Evolutionary conservation across 2,329 filamentous ascomycete species (phyloP).

Genomic region (Atkinsonella texensis): DNA sequence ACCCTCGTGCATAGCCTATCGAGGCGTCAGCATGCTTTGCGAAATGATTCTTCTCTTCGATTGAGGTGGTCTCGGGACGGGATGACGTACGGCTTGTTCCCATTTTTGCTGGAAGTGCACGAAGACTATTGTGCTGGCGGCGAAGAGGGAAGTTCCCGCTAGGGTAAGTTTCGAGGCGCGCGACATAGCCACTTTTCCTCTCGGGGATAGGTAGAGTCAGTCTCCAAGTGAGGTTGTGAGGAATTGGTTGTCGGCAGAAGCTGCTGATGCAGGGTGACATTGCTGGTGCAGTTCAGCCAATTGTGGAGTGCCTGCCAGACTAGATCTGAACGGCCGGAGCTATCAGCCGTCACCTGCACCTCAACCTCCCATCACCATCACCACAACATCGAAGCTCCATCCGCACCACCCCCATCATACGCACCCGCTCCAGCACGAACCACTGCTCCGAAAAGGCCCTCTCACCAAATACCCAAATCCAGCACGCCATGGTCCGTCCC

Average conservation of each 20-base stretch:
- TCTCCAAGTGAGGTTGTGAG: no score
- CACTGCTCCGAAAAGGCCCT: neutral
- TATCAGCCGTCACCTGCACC: neutral
- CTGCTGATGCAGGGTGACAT: neutral
- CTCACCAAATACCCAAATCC: neutral
- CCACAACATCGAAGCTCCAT: neutral
- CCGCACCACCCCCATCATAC: neutral
- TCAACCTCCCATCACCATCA: neutral
- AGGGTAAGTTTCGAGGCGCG: conserved; percentile 80
- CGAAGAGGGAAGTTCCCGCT: conserved; percentile 61
- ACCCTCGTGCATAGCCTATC: conserved; percentile 85
- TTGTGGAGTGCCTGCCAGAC: no score
- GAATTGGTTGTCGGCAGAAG: neutral
- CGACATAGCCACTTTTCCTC: conserved; percentile 51
- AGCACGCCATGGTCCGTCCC: conserved; percentile 8
- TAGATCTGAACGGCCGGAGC: no score
- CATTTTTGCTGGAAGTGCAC: conserved; percentile 82
- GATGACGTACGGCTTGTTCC: conserved; percentile 61
- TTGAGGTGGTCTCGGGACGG: neutral
- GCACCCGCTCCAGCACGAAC: neutral
- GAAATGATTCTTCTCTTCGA: neutral
- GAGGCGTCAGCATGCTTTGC: neutral
- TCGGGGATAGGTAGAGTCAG: no score
- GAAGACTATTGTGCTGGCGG: conserved; percentile 64
- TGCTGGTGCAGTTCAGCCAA: neutral